Conservation (phyloP, 139 green algal genomes). For the Desmodesmus armatus region DNA sequence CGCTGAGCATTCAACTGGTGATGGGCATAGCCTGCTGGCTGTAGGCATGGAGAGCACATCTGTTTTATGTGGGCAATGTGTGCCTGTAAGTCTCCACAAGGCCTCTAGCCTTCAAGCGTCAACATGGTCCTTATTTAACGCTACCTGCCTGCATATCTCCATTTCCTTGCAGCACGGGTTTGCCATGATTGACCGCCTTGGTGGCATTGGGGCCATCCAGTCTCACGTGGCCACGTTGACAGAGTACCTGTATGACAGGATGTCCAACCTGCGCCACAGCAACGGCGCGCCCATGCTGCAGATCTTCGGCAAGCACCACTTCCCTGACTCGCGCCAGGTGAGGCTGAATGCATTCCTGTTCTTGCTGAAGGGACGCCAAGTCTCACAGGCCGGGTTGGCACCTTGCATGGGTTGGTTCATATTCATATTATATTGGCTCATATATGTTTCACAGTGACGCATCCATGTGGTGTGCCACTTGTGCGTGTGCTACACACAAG, state of each 20-base stretch:
- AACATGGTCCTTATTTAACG: too few species aligned
- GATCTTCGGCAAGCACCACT: constrained; percentile 77
- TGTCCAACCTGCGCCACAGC: constrained; percentile 66
- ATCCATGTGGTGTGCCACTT: too few species aligned
- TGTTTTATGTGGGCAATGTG: too few species aligned
- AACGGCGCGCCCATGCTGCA: constrained; percentile 75
- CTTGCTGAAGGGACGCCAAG: background rate
- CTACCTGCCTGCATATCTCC: too few species aligned
- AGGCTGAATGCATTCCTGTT: constrained; percentile 58
- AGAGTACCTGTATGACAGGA: constrained; percentile 52
- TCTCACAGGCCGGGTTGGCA: background rate
- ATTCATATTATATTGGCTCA: background rate
- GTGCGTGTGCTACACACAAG: background rate
- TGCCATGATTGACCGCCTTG: constrained; percentile 63
- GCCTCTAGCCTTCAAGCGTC: too few species aligned
- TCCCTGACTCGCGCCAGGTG: constrained; percentile 47
- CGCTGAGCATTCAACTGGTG: constrained; percentile 80
- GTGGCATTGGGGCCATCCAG: constrained; percentile 59
- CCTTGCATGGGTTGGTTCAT: background rate
- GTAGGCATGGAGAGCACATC: too few species aligned
- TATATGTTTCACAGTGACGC: too few species aligned
- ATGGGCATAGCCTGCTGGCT: too few species aligned
- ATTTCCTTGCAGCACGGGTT: constrained; percentile 70
- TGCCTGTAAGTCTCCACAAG: too few species aligned
- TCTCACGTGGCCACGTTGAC: constrained; percentile 53